Evolutionary conservation across 1,284 basidiomycete species (phyloP).

Genomic region (Marasmius tenuissimus): DNA sequence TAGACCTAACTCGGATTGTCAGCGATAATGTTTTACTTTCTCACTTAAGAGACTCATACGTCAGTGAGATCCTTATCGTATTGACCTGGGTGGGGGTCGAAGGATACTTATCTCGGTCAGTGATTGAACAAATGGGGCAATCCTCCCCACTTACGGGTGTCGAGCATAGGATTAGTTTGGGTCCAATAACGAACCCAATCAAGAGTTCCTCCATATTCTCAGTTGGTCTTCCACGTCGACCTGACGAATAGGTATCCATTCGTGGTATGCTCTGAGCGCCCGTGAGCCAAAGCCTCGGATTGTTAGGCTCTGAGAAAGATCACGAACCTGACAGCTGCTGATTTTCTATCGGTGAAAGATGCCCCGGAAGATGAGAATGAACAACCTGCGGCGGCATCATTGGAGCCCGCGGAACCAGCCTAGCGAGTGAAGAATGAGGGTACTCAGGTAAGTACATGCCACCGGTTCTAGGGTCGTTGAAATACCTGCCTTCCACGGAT

Average conservation of each 20-base stretch:
- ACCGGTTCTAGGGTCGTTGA: neutral
- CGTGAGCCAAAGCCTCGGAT: neutral
- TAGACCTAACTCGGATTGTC: conserved; percentile 35
- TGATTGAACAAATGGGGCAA: neutral
- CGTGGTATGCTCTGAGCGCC: conserved; percentile 52
- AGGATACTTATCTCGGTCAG: neutral
- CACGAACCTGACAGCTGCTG: conserved; percentile 48
- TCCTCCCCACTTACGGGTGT: conserved; percentile 43
- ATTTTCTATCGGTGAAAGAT: conserved; percentile 64
- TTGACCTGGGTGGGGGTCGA: conserved; percentile 37
- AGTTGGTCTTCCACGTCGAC: conserved; percentile 60
- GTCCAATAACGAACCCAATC: conserved; percentile 61
- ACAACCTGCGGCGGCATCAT: conserved; percentile 56
- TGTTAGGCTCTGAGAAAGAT: neutral
- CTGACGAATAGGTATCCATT: conserved; percentile 72
- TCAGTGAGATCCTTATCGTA: conserved; percentile 69
- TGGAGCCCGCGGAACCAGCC: conserved; percentile 59
- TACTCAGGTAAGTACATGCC: neutral
- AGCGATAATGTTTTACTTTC: neutral
- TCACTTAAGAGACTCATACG: conserved; percentile 21
- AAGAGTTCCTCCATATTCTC: conserved; percentile 68
- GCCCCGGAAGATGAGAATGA: conserved; percentile 55
- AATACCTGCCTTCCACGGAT: conserved; percentile 51
- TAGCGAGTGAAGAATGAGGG: neutral
- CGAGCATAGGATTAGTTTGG: conserved; percentile 64